Percentiles rank a stretch among this genome's conserved stretches.
Conservation (phyloP, 768 basidiomycete species). For the Collybiopsis luxurians region DNA sequence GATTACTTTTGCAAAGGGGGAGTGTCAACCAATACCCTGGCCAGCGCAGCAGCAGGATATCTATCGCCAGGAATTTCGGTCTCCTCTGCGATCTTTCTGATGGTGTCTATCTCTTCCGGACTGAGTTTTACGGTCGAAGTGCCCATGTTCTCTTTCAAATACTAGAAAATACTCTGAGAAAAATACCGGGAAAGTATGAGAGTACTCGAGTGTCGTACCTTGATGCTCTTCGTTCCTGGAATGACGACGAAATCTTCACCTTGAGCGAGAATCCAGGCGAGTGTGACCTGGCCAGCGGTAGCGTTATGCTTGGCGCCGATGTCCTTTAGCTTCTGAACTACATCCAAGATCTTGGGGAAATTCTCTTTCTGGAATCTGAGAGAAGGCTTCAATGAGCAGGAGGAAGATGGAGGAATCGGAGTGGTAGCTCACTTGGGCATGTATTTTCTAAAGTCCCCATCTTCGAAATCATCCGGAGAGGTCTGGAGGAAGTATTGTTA, state of each 20-base stretch:
- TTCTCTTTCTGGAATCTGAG: conserved; percentile 36
- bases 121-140: conserved; percentile 31
- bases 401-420: background rate
- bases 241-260: conserved; percentile 41
- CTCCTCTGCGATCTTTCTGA: conserved; percentile 31
- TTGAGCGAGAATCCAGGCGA: conserved; percentile 50
- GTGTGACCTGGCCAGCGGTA: conserved; percentile 42
- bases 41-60: background rate
- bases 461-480: conserved; percentile 36
- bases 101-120: conserved; percentile 32
- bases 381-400: background rate
- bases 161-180: conserved; percentile 19
- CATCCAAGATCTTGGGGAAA: conserved; percentile 42
- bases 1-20: conserved; percentile 3
- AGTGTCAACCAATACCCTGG: background rate
- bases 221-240: conserved; percentile 39
- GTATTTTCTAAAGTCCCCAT: conserved; percentile 34
- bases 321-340: conserved; percentile 36
- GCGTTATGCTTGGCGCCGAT: conserved; percentile 38
- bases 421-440: conserved; percentile 26
- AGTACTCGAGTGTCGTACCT: conserved; percentile 17
- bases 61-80: conserved; percentile 6
- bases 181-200: background rate
- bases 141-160: conserved; percentile 43
- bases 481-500: conserved; percentile 17